Conservation (phyloP, 768 basidiomycete species). For the Suillus subaureus region DNA sequence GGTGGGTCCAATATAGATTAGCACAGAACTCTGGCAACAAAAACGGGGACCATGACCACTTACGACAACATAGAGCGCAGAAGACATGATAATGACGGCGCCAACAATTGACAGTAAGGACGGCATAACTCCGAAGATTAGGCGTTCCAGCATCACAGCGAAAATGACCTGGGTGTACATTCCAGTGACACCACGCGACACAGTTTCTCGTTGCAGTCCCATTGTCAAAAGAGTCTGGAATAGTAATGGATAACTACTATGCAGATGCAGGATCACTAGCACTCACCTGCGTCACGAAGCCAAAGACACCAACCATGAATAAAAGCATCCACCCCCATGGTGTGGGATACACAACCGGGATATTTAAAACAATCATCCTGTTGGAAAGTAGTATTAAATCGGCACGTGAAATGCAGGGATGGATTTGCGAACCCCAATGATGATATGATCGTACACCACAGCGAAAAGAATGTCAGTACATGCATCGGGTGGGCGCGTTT, state of each 20-base stretch:
- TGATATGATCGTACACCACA: conserved; percentile 46
- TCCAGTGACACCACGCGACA: neutral
- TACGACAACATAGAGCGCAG: neutral
- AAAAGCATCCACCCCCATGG: conserved; percentile 18
- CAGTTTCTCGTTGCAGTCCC: neutral
- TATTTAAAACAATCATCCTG: conserved; percentile 14
- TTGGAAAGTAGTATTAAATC: neutral
- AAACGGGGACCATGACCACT: too few relatives aligned
- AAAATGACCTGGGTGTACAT: neutral
- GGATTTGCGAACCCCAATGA: neutral
- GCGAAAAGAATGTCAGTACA: conserved; percentile 65
- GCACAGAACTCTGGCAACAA: too few relatives aligned
- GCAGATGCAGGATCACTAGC: neutral
- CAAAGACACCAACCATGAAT: conserved; percentile 15
- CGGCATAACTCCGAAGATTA: neutral
- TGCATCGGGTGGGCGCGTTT: conserved; percentile 77
- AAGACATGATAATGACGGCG: neutral
- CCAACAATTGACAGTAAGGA: neutral
- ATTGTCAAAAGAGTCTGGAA: neutral
- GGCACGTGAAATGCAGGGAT: neutral
- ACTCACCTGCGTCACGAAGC: conserved; percentile 20
- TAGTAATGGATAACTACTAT: neutral
- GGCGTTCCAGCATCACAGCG: neutral
- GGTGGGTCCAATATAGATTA: too few relatives aligned
- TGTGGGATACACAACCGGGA: conserved; percentile 18